These are phyloP conservation scores for Acanthamoeba royreba DNA, from an alignment of 208 protist species.

Conservation along the genomic window DNA sequence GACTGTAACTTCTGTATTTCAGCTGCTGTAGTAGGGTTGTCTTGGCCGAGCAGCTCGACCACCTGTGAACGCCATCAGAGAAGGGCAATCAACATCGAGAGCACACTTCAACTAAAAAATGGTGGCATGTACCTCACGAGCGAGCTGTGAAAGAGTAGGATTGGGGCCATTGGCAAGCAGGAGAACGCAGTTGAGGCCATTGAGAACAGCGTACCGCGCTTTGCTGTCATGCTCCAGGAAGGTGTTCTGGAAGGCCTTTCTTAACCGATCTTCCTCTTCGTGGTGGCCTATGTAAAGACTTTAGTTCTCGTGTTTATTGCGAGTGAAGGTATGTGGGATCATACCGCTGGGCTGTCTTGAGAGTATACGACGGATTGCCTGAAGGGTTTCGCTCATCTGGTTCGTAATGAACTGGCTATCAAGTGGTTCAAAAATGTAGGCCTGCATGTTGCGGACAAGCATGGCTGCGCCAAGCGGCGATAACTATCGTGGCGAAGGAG, in stretches of 20 bases:
- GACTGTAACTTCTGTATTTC: too few species aligned
- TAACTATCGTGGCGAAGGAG: background rate
- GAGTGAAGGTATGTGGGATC: background rate
- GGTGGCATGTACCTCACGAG: background rate
- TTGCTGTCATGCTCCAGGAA: conserved; percentile 16
- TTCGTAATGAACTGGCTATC: background rate
- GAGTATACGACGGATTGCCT: background rate
- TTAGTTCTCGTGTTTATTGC: background rate
- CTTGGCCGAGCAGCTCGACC: too few species aligned
- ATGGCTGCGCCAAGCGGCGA: background rate
- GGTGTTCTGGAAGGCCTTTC: background rate
- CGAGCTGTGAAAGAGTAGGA: background rate
- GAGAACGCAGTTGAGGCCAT: background rate
- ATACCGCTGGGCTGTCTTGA: background rate
- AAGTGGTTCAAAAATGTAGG: background rate
- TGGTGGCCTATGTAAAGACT: background rate
- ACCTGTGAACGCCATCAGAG: too few species aligned
- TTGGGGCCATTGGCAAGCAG: background rate
- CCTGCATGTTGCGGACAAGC: background rate
- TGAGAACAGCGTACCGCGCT: background rate
- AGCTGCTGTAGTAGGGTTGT: too few species aligned
- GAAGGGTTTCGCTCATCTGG: background rate
- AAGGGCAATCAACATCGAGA: too few species aligned
- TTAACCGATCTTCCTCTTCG: background rate
- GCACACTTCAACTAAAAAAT: too few species aligned